Evolutionary conservation across 352 stramenopile genomes (phyloP).

Genomic region (Thalassiosira hispida): DNA sequence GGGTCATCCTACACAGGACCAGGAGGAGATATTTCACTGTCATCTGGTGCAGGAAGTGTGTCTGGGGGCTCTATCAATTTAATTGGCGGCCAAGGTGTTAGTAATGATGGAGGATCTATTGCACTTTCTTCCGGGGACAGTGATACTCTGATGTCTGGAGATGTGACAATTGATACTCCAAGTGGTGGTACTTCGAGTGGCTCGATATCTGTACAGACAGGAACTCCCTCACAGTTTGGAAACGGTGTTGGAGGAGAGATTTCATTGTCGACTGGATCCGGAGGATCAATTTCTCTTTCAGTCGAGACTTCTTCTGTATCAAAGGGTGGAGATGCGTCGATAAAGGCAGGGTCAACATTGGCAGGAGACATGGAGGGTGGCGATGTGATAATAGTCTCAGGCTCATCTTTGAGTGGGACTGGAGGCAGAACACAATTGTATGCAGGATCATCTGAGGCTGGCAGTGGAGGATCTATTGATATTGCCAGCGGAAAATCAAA

Average conservation of each 20-base stretch:
- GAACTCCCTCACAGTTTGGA: conserved; percentile 4
- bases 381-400: conserved; percentile 15
- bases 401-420: conserved; percentile 20
- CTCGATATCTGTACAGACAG: conserved; percentile 24
- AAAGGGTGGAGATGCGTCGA: conserved; percentile 25
- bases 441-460: conserved; percentile 21
- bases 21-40: conserved; percentile 23
- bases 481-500: conserved; percentile 24
- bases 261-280: conserved; percentile 16
- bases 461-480: conserved; percentile 21
- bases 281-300: conserved; percentile 15
- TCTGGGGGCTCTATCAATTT: conserved; percentile 19
- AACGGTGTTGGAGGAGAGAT: conserved; percentile 13
- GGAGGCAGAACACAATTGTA: conserved; percentile 13
- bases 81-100: conserved; percentile 13
- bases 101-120: conserved; percentile 21
- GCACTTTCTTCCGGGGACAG: conserved; percentile 16
- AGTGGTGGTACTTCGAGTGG: conserved; percentile 11
- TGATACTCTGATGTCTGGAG: conserved; percentile 11
- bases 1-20: conserved; percentile 15
- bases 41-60: conserved; percentile 24
- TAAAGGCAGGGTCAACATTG: conserved; percentile 25
- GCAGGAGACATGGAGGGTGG: conserved; percentile 10
- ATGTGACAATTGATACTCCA: conserved; percentile 20
- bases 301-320: conserved; percentile 18